Evolutionary conservation across 495 filamentous ascomycete species (phyloP), one percentile per base, ranked within the genome.

Genomic region (Chlorociboria aeruginascens): DNA sequence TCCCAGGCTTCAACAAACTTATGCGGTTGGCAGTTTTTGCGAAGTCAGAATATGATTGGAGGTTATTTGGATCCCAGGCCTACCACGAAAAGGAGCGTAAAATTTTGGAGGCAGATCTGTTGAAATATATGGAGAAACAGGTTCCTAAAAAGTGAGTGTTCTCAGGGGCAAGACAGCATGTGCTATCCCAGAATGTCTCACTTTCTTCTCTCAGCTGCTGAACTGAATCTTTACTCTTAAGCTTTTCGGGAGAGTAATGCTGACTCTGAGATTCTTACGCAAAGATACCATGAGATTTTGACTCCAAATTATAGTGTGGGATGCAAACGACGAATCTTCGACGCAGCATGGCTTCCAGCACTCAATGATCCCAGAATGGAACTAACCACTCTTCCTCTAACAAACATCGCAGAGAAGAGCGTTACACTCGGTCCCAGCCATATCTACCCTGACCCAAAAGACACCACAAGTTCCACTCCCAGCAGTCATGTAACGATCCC

Each of bases 271-370:
- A 25, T 25, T 25, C 4, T 25, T 25, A 25, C 20, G 20, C 20
- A 25, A 25, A 25, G 20, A 4, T 85, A 84, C 47, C 76, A 79
- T 45, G 72, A 82, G 29, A 73, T 84, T 3, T 55, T 85, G 1
- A 74, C 72, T 6, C 80, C 80, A 0, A 65, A 83, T 49, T 83
- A 80, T 50, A 61, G 65, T 8, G 59, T 83, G 11, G 77, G 74
- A 12, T 85, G 81, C 63, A 85, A 85, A 51, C 64, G 77, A 41
- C 63, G 74, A 3, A 65, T 85, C 36, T 69, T 74, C 43, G 78
- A 81, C 42, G 66, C 65, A 2, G 57, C 57, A 7, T 85, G 81
- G 74, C 69, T 78, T 36, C 57, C 60, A 8, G 66, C 67, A 43
- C 64, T 85, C 36, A 64, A 77, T 43, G 61, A 72, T 30, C 62